Evolutionary conservation across 371 early-diverging fungal genomes (phyloP).

Genomic region (Mortierella sp.): DNA sequence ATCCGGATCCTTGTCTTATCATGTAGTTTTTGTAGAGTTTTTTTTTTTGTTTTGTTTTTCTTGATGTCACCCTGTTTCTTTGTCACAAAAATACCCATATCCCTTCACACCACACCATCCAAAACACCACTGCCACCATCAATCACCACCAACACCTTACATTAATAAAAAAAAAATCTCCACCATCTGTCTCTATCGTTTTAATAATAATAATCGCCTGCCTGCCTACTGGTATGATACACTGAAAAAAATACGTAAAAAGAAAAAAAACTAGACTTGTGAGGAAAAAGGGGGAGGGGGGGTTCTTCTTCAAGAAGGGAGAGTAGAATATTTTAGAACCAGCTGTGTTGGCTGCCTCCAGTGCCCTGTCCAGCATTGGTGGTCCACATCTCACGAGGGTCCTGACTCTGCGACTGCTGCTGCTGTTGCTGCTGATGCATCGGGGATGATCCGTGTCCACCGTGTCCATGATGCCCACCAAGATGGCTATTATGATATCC

Average conservation of each 20-base stretch:
- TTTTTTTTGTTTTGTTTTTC: background rate
- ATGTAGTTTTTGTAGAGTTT: background rate
- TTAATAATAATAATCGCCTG: too few species aligned
- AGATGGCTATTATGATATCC: background rate
- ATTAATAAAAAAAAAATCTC: background rate
- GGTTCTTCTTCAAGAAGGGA: too few species aligned
- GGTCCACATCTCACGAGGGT: conserved; percentile 59
- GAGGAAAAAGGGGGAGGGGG: too few species aligned
- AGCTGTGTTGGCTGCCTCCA: conserved; percentile 50
- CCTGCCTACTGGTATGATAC: too few species aligned
- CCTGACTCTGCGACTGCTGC: conserved; percentile 36
- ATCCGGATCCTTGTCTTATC: background rate
- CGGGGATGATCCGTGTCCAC: conserved; percentile 12
- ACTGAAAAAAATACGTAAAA: background rate
- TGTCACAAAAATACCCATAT: background rate
- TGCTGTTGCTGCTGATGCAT: background rate
- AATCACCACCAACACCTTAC: background rate
- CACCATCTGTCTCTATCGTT: background rate
- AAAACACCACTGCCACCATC: background rate
- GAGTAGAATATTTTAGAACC: conserved; percentile 25
- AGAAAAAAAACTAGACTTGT: background rate
- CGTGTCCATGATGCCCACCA: conserved; percentile 16
- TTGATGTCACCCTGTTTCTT: background rate
- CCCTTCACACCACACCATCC: background rate
- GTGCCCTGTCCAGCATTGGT: conserved; percentile 49